These are phyloP conservation scores for Penicillium ochrochloron DNA, from an alignment of 495 filamentous ascomycete genomes.

Conservation along the genomic window DNA sequence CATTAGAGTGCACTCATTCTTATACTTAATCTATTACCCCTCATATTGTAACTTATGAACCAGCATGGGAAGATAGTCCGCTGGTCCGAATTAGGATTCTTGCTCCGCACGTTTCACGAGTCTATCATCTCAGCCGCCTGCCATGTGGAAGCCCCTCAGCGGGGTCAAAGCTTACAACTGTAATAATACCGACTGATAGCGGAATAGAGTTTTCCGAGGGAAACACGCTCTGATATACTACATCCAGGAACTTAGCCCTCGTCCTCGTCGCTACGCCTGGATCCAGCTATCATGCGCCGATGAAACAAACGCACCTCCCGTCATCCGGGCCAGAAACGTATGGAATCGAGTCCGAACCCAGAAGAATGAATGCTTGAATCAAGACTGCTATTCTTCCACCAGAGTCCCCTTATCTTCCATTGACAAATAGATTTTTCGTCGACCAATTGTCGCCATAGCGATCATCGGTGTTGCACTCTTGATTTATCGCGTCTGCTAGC, in stretches of 20 bases:
- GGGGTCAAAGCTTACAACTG: background rate
- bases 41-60: background rate
- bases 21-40: conserved; percentile 7
- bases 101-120: conserved; percentile 2
- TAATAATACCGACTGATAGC: background rate
- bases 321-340: background rate
- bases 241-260: background rate
- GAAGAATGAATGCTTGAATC: background rate
- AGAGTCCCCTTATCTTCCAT: background rate
- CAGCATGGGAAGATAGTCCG: background rate
- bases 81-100: conserved; percentile 8
- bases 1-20: background rate
- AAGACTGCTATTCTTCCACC: background rate
- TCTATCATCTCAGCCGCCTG: background rate
- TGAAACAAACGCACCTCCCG: background rate
- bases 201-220: background rate
- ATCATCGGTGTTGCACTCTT: background rate
- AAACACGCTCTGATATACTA: background rate
- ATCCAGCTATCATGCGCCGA: background rate
- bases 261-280: background rate
- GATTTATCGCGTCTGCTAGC: background rate
- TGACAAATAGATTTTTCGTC: background rate
- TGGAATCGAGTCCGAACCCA: background rate
- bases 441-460: background rate
- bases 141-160: background rate